These are phyloP conservation scores for Botrytis tulipae DNA, from an alignment of 2,329 filamentous ascomycete species.

Conservation along the genomic window DNA sequence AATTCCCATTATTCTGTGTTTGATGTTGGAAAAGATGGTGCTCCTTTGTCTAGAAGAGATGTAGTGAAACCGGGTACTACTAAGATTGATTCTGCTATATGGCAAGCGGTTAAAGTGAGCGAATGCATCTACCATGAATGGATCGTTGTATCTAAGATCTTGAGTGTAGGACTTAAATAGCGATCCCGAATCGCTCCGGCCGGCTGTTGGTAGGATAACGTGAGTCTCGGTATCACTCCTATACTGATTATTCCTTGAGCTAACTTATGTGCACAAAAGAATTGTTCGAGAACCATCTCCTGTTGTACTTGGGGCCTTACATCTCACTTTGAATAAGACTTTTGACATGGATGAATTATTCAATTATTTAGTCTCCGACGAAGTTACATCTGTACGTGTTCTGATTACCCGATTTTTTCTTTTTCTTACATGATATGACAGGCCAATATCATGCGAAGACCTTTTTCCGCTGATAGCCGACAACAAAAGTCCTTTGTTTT, in stretches of 20 bases:
- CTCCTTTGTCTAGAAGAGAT: conserved; percentile 29
- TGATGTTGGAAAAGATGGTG: conserved; percentile 33
- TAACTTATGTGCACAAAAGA: background rate
- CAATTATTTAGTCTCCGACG: conserved; percentile 51
- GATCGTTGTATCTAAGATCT: conserved; percentile 1
- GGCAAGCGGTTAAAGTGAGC: conserved; percentile 31
- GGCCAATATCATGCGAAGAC: conserved; percentile 27
- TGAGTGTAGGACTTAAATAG: conserved; percentile 30
- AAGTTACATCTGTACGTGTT: conserved; percentile 44
- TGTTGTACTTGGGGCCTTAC: conserved; percentile 57
- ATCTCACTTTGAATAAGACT: conserved; percentile 54
- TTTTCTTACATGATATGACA: conserved; percentile 15
- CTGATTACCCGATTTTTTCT: conserved; percentile 22
- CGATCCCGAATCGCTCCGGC: conserved; percentile 24
- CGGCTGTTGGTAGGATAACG: conserved; percentile 32
- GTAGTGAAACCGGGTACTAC: conserved; percentile 26
- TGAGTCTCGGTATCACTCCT: conserved; percentile 6
- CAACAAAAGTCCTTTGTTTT: conserved; percentile 60
- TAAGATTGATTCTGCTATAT: conserved; percentile 33
- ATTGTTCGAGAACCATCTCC: conserved; percentile 61
- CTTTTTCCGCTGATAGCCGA: conserved; percentile 40
- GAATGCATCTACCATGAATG: background rate
- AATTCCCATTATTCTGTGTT: conserved; percentile 35
- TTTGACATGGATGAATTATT: conserved; percentile 65
- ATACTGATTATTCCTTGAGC: background rate